These are phyloP conservation scores for Massariosphaeria phaeospora DNA, from an alignment of 495 filamentous ascomycete species.

Conservation along the genomic window DNA sequence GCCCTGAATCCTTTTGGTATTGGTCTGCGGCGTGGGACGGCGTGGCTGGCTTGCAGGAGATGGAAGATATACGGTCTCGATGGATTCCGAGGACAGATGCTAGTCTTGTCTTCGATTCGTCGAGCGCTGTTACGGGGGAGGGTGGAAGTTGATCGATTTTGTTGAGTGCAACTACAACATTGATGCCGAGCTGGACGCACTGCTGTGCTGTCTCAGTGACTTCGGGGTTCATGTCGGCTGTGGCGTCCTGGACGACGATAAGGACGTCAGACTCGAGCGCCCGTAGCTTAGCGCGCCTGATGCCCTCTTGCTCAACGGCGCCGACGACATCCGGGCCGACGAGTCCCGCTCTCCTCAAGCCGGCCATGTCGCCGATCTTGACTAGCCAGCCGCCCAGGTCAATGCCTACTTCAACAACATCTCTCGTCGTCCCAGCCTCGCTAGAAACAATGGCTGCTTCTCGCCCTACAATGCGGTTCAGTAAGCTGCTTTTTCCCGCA, in stretches of 20 bases:
- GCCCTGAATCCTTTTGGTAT: slow-evolving; percentile 50
- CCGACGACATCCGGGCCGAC: slow-evolving; percentile 47
- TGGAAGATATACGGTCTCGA: slow-evolving; percentile 50
- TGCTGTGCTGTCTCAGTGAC: slow-evolving; percentile 55
- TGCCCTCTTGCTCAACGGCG: slow-evolving; percentile 81
- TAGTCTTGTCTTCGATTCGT: slow-evolving; percentile 29
- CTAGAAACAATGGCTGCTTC: slow-evolving; percentile 92
- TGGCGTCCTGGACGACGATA: slow-evolving; percentile 56
- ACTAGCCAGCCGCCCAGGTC: slow-evolving; percentile 88
- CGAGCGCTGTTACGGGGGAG: slow-evolving; percentile 26
- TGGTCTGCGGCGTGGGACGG: slow-evolving; percentile 1
- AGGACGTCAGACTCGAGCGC: slow-evolving; percentile 82
- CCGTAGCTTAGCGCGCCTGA: slow-evolving; percentile 74
- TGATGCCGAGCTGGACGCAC: slow-evolving; percentile 52
- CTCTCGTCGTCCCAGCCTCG: slow-evolving; percentile 87
- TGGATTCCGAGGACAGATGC: slow-evolving; percentile 36
- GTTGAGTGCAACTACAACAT: slow-evolving; percentile 71
- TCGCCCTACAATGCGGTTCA: slow-evolving; percentile 86
- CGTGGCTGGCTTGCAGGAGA: slow-evolving; percentile 59
- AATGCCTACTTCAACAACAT: slow-evolving; percentile 87
- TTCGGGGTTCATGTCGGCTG: slow-evolving; percentile 50
- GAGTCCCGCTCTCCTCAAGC: slow-evolving; percentile 53
- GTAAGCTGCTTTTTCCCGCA: slow-evolving; percentile 87
- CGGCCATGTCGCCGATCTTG: slow-evolving; percentile 87
- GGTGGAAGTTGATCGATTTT: slow-evolving; percentile 63